phyloP scores from a whole-genome alignment of 73 alveolate species.

The Blepharisma stoltei region DNA sequence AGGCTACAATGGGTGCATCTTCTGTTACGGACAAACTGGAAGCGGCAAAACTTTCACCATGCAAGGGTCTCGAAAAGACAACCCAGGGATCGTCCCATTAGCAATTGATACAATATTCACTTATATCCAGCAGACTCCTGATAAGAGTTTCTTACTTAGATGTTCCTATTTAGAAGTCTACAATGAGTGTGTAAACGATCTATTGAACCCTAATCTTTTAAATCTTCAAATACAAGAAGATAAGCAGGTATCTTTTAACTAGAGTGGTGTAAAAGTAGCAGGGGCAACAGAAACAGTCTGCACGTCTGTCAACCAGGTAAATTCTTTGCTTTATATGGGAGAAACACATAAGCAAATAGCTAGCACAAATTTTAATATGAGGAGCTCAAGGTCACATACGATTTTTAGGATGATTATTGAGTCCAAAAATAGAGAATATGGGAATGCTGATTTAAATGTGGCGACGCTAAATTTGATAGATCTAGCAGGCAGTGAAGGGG shows the following conservation, averaged over 20 bases:
- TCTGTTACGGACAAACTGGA: constrained; percentile 93
- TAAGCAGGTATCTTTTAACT: constrained; percentile 27
- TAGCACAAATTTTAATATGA: constrained; percentile 85
- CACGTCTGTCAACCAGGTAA: constrained; percentile 80
- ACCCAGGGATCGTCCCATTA: constrained; percentile 94
- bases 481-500: constrained; percentile 98
- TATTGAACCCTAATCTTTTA: constrained; percentile 76
- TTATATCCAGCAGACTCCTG: constrained; percentile 47
- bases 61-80: constrained; percentile 96
- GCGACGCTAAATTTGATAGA: constrained; percentile 85
- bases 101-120: constrained; percentile 94
- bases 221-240: constrained; percentile 84
- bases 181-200: constrained; percentile 95
- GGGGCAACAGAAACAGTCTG: constrained; percentile 87
- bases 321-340: constrained; percentile 88
- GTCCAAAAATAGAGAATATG: constrained; percentile 30
- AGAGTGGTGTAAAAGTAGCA: constrained; percentile 85
- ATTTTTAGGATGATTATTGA: constrained; percentile 60
- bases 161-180: constrained; percentile 94
- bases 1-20: constrained; percentile 98
- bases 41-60: constrained; percentile 93
- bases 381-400: constrained; percentile 87
- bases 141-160: constrained; percentile 52
- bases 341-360: constrained; percentile 84
- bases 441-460: constrained; percentile 34